These are phyloP conservation scores for Decorospora gaudefroyi DNA, from an alignment of 2,329 filamentous ascomycete genomes.

Conservation along the genomic window DNA sequence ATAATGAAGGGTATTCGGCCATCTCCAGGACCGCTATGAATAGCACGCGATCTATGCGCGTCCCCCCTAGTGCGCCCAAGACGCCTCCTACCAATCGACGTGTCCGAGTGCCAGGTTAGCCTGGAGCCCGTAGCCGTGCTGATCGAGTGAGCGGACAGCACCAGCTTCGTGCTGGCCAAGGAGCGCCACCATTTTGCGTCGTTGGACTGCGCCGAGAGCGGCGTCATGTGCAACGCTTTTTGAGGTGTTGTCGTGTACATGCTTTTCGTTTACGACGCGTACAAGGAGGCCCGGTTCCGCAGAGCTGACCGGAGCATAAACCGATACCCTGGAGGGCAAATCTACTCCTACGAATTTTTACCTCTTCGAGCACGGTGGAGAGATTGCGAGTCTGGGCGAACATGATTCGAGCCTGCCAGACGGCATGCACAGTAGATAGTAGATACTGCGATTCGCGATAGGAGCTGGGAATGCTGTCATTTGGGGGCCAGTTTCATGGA, in stretches of 20 bases:
- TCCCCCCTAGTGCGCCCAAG: constrained; percentile 19
- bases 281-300: constrained; percentile 7
- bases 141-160: constrained; percentile 20
- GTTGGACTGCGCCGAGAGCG: background rate
- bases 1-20: constrained; percentile 11
- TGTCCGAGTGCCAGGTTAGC: constrained; percentile 11
- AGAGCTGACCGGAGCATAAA: constrained; percentile 12
- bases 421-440: background rate
- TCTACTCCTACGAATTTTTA: background rate
- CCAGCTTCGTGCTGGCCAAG: constrained; percentile 1
- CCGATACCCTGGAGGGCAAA: constrained; percentile 2
- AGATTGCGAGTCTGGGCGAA: constrained; percentile 13
- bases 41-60: constrained; percentile 35
- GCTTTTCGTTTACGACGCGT: too few species aligned
- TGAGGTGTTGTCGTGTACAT: background rate
- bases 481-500: constrained; percentile 5
- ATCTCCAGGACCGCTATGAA: constrained; percentile 30
- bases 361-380: constrained; percentile 11
- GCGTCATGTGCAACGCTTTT: background rate
- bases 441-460: background rate
- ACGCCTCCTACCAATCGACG: constrained; percentile 26
- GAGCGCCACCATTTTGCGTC: background rate
- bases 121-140: constrained; percentile 29
- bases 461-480: background rate
- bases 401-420: background rate